These are phyloP conservation scores for Delphinella strobiligena DNA, from an alignment of 2,329 filamentous ascomycete genomes.

Conservation along the genomic window DNA sequence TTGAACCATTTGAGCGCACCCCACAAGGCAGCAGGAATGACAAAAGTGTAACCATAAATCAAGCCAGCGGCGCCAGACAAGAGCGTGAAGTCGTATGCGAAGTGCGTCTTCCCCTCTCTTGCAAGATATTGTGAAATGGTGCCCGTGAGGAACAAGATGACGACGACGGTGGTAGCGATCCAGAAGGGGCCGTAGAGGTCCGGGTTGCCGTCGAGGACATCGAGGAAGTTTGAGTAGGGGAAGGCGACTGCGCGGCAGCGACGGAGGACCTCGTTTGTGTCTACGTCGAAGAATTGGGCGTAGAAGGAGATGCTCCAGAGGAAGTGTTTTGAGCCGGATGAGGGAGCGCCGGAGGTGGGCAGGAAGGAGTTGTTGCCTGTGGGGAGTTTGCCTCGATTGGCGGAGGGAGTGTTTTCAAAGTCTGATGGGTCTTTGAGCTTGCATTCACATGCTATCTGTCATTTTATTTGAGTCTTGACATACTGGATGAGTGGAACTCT, in stretches of 20 bases:
- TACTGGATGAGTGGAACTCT: conserved; percentile 89
- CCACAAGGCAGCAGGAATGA: conserved; percentile 79
- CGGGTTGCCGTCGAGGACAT: conserved; percentile 91
- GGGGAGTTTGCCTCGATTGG: conserved; percentile 37
- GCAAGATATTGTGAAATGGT: conserved; percentile 88
- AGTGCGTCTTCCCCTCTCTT: conserved; percentile 53
- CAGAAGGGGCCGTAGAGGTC: conserved; percentile 96
- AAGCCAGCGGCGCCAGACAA: conserved; percentile 83
- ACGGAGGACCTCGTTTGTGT: conserved; percentile 76
- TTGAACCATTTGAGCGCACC: conserved; percentile 88
- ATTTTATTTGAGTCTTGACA: too few relatives aligned
- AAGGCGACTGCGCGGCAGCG: conserved; percentile 84
- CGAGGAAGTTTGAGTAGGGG: conserved; percentile 87
- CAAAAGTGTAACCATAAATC: conserved; percentile 81
- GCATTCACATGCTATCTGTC: too few relatives aligned
- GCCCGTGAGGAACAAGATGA: conserved; percentile 89
- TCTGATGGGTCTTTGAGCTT: conserved; percentile 38
- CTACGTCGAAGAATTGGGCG: conserved; percentile 96
- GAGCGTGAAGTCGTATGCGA: conserved; percentile 83
- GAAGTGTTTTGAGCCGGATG: conserved; percentile 53
- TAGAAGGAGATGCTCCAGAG: conserved; percentile 93
- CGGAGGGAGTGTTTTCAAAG: conserved; percentile 49
- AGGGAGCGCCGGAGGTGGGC: conserved; percentile 16
- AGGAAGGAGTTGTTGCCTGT: conserved; percentile 29
- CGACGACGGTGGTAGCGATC: conserved; percentile 95